Percentiles rank a stretch among this genome's conserved stretches.
Evolutionary conservation across 2,329 filamentous ascomycete genomes (phyloP).

Genomic region (Pseudopithomyces chartarum): DNA sequence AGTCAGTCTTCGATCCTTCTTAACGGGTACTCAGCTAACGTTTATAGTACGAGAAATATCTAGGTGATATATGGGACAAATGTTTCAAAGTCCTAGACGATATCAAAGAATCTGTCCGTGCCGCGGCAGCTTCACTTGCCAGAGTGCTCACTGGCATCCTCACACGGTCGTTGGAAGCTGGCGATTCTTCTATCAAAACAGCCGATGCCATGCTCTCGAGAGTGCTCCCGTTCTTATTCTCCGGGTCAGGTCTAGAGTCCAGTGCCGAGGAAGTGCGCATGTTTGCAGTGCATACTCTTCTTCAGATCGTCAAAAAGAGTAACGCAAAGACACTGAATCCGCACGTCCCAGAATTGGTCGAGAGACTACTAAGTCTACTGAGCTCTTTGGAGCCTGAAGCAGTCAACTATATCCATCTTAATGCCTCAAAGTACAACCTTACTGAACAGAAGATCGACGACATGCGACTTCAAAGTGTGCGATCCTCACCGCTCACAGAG

Average conservation of each 20-base stretch:
- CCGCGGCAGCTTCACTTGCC: slow-evolving; percentile 80
- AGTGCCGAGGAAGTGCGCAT: slow-evolving; percentile 84
- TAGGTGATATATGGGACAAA: slow-evolving; percentile 81
- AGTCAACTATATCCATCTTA: slow-evolving; percentile 91
- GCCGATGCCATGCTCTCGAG: slow-evolving; percentile 81
- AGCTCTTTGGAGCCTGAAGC: slow-evolving; percentile 88
- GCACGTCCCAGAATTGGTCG: slow-evolving; percentile 81
- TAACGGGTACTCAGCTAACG: slow-evolving; percentile 10
- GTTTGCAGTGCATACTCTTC: slow-evolving; percentile 78
- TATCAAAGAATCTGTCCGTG: slow-evolving; percentile 88
- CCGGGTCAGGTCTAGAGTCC: slow-evolving; percentile 86
- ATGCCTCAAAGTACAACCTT: slow-evolving; percentile 80
- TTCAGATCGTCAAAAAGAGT: slow-evolving; percentile 89
- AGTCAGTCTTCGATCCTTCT: slow-evolving; percentile 20
- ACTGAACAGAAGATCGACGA: slow-evolving; percentile 91
- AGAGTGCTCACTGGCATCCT: slow-evolving; percentile 83
- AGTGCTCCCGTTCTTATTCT: slow-evolving; percentile 88
- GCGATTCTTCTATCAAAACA: slow-evolving; percentile 67
- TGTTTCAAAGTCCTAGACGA: slow-evolving; percentile 94
- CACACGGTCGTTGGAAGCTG: slow-evolving; percentile 82
- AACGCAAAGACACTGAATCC: slow-evolving; percentile 74
- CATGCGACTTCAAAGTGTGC: slow-evolving; percentile 78
- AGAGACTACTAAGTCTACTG: slow-evolving; percentile 78
- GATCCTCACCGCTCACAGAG: slow-evolving; percentile 87
- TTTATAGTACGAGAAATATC: slow-evolving; percentile 75